phyloP scores from a whole-genome alignment of 148 eudicot species.

The Suaeda aralocaspica region DNA sequence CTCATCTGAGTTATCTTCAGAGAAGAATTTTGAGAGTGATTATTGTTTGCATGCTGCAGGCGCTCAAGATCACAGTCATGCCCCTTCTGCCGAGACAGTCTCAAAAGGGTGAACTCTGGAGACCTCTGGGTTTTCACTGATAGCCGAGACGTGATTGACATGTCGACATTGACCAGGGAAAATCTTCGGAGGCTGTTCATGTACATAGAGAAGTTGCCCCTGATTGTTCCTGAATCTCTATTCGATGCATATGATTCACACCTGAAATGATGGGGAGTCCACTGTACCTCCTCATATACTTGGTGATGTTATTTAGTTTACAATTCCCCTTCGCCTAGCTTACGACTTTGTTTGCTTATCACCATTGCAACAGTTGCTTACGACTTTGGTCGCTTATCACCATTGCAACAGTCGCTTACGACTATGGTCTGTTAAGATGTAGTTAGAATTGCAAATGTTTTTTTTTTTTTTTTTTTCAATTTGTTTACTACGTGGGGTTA shows the following conservation, averaged over 20 bases:
- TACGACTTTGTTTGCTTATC: no score
- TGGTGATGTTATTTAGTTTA: not conserved
- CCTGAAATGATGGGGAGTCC: conserved; percentile 40
- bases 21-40: conserved; percentile 3
- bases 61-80: conserved; percentile 83
- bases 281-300: no score
- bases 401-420: conserved; percentile 1
- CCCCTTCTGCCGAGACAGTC: conserved; percentile 92
- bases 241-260: conserved; percentile 80
- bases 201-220: conserved; percentile 87
- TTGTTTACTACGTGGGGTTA: conserved; percentile 19
- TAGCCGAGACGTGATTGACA: conserved; percentile 61
- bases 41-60: conserved; percentile 44
- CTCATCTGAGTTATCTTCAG: not conserved
- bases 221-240: conserved; percentile 67
- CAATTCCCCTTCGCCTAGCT: not conserved
- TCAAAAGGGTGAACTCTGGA: conserved; percentile 82
- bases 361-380: no score
- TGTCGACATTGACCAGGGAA: conserved; percentile 57
- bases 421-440: conserved; percentile 16
- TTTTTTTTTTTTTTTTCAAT: not conserved
- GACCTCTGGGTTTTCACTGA: conserved; percentile 88
- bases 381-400: no score
- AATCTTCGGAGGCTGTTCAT: conserved; percentile 82
- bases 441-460: conserved; percentile 32